A percentile compares a stretch with the other conserved stretches of the same genome.
Conservation (phyloP, 139 green algal genomes). For the Coccomyxa sp. region DNA sequence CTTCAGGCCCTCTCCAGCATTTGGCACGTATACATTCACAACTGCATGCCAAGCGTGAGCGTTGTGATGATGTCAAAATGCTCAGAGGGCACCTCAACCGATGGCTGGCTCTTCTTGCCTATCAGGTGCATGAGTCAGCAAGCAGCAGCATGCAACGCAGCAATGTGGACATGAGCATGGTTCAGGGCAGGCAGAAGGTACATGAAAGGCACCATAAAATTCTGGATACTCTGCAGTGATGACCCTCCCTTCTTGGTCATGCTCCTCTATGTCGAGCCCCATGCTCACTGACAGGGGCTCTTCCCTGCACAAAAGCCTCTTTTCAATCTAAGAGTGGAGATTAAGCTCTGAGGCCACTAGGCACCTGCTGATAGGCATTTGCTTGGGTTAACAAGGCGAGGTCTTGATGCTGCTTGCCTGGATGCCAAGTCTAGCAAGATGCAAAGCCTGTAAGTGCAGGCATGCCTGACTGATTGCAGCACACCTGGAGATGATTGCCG, state of each 20-base stretch:
- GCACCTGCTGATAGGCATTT: not conserved
- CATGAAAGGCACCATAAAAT: not conserved
- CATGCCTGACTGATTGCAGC: not conserved
- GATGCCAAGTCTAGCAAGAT: not conserved
- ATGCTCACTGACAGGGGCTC: conserved; percentile 21
- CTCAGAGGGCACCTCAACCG: too few species aligned
- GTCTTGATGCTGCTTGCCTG: not conserved
- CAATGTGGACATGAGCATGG: not conserved
- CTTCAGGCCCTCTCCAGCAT: conserved; percentile 42
- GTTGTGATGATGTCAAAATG: too few species aligned
- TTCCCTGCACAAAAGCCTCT: not conserved
- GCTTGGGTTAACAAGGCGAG: not conserved
- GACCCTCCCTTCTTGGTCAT: conserved; percentile 41
- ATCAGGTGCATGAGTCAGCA: too few species aligned
- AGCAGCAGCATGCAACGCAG: not conserved
- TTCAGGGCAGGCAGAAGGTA: not conserved
- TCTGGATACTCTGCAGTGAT: conserved; percentile 37
- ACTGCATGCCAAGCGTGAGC: not conserved
- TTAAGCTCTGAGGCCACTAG: not conserved
- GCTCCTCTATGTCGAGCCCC: conserved; percentile 19
- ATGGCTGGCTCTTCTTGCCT: too few species aligned
- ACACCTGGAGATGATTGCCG: conserved; percentile 44
- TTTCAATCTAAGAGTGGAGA: not conserved
- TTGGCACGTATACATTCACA: conserved; percentile 47
- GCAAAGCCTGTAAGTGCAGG: not conserved